Evolutionary conservation across 805 yeast genomes (phyloP).

Genomic region (Yamadazyma ubonensis): DNA sequence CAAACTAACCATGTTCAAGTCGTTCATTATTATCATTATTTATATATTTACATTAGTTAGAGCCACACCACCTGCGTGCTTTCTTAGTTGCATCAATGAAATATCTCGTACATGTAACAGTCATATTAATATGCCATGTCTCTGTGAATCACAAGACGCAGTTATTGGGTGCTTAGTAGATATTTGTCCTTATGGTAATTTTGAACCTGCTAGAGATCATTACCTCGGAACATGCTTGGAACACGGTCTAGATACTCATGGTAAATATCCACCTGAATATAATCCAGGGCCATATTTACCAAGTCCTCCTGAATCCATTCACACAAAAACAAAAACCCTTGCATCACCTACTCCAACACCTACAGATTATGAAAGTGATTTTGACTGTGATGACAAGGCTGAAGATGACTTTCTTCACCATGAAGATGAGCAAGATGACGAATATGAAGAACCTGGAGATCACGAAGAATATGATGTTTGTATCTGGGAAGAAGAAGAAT

Average conservation of each 20-base stretch:
- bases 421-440: constrained; percentile 5
- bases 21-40: background rate
- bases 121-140: constrained; percentile 38
- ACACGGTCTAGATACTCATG: constrained; percentile 20
- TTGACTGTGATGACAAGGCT: constrained; percentile 7
- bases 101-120: constrained; percentile 34
- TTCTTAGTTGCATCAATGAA: constrained; percentile 41
- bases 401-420: constrained; percentile 5
- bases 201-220: constrained; percentile 48
- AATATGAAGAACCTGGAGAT: constrained; percentile 4
- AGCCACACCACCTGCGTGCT: constrained; percentile 54
- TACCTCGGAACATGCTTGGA: constrained; percentile 49
- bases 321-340: constrained; percentile 7
- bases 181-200: constrained; percentile 44
- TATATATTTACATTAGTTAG: constrained; percentile 1
- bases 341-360: constrained; percentile 9
- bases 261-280: constrained; percentile 13
- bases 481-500: constrained; percentile 24
- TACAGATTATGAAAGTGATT: constrained; percentile 8
- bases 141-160: constrained; percentile 38
- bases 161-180: constrained; percentile 46
- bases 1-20: constrained; percentile 2
- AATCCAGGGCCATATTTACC: constrained; percentile 4
- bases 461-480: constrained; percentile 15
- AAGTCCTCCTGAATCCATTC: background rate